Evolutionary conservation across 2,329 filamentous ascomycete genomes (phyloP), one percentile per base, ranked within the genome.

Genomic region (Penicillium freii): DNA sequence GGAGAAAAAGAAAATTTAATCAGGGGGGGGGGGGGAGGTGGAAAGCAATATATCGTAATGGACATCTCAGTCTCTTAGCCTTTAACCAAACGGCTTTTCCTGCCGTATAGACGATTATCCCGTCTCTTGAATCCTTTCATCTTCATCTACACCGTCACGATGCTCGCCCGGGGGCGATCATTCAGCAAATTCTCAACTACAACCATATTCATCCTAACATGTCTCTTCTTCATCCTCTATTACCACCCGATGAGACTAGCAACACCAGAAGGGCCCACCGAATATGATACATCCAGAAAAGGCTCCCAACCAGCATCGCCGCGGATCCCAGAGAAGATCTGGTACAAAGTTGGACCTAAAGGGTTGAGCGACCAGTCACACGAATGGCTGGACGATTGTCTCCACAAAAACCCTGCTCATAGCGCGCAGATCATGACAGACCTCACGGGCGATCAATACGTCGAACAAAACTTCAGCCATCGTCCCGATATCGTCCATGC

Each of bases 221-320:
- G 34, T 31, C 29, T 57, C n/a, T 52, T 57, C 17, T 53, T 57
- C 34, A 33, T 57, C 9, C 49, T 57, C 11, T 57, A 53, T 38
- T 34, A 29, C 36, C 29, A 53, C 36, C 43, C 54, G 2, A 23
- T 21, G 11, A 47, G 27, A 45, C 5, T 40, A 27, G 27, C 2
- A 23, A 25, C 40, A 19, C 40, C 49, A 27, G 19, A 23, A 19
- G 29, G 19, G 1, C 27, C 10, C 13, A 5, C 15, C 4, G 19
- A 5, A 33, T 34, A 25, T 40, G 36, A 49, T 10, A 2, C 13
- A 29, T 40, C 34, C 4, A 27, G 31, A 47, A 21, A 47, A 15
- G 31, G 17, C 0, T 2, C 15, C 23, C 33, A 53, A 27, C 13
- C 6, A 3, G 29, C 46, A 5, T 31, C 27, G 4, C 50, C 50